A percentile compares a stretch with the other conserved stretches of the same genome.
These are phyloP conservation scores for Teratosphaeria destructans DNA, from an alignment of 2,329 filamentous ascomycete species.

Conservation along the genomic window DNA sequence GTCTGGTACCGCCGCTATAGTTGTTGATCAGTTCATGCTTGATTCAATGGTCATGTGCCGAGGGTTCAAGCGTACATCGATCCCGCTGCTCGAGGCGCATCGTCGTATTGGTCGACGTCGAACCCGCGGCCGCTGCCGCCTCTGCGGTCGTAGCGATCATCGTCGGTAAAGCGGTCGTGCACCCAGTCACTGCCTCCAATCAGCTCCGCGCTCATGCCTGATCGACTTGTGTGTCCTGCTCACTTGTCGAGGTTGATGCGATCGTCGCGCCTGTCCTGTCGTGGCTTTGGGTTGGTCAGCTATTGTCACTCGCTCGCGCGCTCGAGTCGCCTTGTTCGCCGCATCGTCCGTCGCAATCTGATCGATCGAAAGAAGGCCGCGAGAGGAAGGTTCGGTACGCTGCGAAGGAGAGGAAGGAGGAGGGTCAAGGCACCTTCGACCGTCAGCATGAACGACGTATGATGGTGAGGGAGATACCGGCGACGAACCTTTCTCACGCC, in stretches of 20 bases:
- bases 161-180: conserved; percentile 40
- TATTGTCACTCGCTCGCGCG: conserved; percentile 10
- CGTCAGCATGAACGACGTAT: not conserved
- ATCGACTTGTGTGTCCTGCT: conserved; percentile 16
- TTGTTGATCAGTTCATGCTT: not conserved
- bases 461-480: not conserved
- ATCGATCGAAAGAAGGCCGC: conserved; percentile 6
- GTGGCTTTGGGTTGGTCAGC: conserved; percentile 21
- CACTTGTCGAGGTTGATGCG: conserved; percentile 56
- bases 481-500: conserved; percentile 74
- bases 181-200: conserved; percentile 66
- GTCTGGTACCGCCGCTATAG: conserved; percentile 37
- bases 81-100: conserved; percentile 9
- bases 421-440: conserved; percentile 33
- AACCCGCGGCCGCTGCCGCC: not conserved
- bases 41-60: conserved; percentile 6
- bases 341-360: conserved; percentile 12
- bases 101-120: not conserved
- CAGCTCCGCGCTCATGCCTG: conserved; percentile 7
- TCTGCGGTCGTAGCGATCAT: conserved; percentile 1
- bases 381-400: conserved; percentile 1
- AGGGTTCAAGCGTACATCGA: conserved; percentile 10
- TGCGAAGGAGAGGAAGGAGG: not conserved
- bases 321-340: conserved; percentile 11
- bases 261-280: conserved; percentile 23